phyloP scores from a whole-genome alignment of 352 stramenopile species.

The Thalassiosira pacifica region DNA sequence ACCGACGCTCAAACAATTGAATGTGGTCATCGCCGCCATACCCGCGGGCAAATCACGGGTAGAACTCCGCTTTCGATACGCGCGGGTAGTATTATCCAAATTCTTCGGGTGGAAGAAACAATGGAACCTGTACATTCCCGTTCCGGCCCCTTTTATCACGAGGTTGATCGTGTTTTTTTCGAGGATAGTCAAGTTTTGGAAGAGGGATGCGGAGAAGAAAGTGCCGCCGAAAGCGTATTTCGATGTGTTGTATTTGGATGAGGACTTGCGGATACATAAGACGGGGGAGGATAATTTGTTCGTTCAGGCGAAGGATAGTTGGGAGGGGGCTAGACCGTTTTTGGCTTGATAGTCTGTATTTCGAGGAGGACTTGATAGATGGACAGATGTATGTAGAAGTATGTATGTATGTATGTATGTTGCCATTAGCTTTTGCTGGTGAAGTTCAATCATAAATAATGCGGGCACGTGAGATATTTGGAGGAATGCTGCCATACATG shows the following conservation, averaged over 20 bases:
- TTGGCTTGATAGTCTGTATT: constrained; percentile 23
- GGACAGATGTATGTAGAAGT: too few species aligned
- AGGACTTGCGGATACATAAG: constrained; percentile 74
- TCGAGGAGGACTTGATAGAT: not conserved
- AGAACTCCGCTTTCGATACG: constrained; percentile 61
- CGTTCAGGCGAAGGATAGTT: constrained; percentile 64
- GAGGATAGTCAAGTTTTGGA: constrained; percentile 53
- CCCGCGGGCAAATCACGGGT: constrained; percentile 30
- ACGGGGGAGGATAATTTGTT: constrained; percentile 84
- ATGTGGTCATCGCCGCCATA: constrained; percentile 56
- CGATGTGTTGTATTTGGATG: constrained; percentile 81
- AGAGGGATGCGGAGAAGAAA: constrained; percentile 55
- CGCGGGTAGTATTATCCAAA: constrained; percentile 45
- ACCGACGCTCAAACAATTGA: constrained; percentile 50
- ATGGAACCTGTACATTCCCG: constrained; percentile 63
- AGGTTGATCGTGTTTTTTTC: constrained; percentile 69
- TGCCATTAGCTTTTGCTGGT: too few species aligned
- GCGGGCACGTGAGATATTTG: too few species aligned
- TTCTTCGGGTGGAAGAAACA: constrained; percentile 48
- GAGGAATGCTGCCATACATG: too few species aligned
- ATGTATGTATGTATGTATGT: too few species aligned
- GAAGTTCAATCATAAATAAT: too few species aligned
- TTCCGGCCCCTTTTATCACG: constrained; percentile 74
- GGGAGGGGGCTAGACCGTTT: constrained; percentile 44
- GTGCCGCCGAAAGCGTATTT: constrained; percentile 74